Evolutionary conservation across 352 stramenopile species (phyloP).

Genomic region (Phytophthora syringae): DNA sequence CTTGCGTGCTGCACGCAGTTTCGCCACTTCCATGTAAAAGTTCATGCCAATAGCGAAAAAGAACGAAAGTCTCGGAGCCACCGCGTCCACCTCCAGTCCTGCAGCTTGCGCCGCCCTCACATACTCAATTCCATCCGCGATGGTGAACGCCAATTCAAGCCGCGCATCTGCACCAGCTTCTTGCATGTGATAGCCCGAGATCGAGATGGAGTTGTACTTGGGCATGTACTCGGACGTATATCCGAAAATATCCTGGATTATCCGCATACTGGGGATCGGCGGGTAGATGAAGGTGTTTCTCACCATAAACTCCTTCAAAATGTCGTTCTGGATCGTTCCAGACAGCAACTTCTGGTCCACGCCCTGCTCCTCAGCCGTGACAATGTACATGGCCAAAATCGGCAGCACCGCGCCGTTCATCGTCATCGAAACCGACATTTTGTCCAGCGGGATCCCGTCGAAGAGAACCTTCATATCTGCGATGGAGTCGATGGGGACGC

Average conservation of each 20-base stretch:
- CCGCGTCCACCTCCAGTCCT: constrained; percentile 94
- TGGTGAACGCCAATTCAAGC: constrained; percentile 97
- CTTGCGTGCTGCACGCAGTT: constrained; percentile 93
- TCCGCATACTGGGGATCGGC: constrained; percentile 93
- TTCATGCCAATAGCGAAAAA: constrained; percentile 99
- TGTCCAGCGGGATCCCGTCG: constrained; percentile 94
- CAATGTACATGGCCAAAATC: constrained; percentile 97
- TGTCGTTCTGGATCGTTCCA: constrained; percentile 94
- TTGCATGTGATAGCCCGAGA: constrained; percentile 99
- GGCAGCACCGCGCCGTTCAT: constrained; percentile 98
- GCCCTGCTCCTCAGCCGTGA: constrained; percentile 96
- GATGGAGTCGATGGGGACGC: constrained; percentile 96
- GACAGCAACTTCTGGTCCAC: constrained; percentile 88
- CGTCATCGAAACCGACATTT: constrained; percentile 98
- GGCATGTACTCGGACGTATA: constrained; percentile 97
- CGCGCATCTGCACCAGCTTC: constrained; percentile 95
- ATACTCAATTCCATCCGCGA: constrained; percentile 98
- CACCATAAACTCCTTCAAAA: constrained; percentile 97
- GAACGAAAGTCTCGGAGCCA: constrained; percentile 96
- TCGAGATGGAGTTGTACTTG: constrained; percentile 98
- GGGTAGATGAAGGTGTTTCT: constrained; percentile 99
- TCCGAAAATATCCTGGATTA: constrained; percentile 98
- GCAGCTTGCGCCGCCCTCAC: constrained; percentile 91
- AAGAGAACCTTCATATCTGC: constrained; percentile 98
- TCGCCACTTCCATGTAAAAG: constrained; percentile 98